Evolutionary conservation across 495 filamentous ascomycete genomes (phyloP).

Genomic region (Trichoderma virens): DNA sequence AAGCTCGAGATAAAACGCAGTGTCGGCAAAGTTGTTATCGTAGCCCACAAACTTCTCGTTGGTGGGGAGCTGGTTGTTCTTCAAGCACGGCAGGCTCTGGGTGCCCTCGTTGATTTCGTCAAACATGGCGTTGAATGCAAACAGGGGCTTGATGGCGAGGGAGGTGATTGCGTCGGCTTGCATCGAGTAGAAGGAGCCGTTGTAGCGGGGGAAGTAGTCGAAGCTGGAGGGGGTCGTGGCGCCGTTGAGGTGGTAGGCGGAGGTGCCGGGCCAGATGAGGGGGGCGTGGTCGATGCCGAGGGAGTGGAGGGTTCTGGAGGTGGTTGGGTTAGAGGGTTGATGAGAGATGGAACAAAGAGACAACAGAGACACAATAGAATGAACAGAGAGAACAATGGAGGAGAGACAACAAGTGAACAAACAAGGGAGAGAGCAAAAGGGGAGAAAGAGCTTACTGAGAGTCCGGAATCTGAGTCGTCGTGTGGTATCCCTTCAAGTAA

Average conservation of each 20-base stretch:
- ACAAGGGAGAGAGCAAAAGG: slow-evolving; percentile 1
- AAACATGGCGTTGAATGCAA: slow-evolving; percentile 29
- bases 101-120: slow-evolving; percentile 25
- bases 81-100: slow-evolving; percentile 18
- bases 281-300: not conserved
- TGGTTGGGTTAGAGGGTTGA: not conserved
- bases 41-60: slow-evolving; percentile 26
- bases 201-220: slow-evolving; percentile 23
- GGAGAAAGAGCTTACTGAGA: slow-evolving; percentile 11
- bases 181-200: slow-evolving; percentile 24
- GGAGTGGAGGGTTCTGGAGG: not conserved
- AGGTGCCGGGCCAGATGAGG: not conserved
- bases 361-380: no score
- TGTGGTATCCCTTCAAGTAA: slow-evolving; percentile 14
- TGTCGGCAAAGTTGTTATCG: slow-evolving; percentile 17
- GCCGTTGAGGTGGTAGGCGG: not conserved
- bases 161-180: slow-evolving; percentile 19
- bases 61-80: slow-evolving; percentile 18
- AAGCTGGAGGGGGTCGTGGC: slow-evolving; percentile 10
- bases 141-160: slow-evolving; percentile 23
- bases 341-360: no score
- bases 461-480: not conserved
- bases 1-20: not conserved
- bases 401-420: no score
- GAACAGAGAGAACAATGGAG: no score